Base-by-base conservation (phyloP, 495 filamentous ascomycete genomes). In the Aspergillus panamensis region DNA sequence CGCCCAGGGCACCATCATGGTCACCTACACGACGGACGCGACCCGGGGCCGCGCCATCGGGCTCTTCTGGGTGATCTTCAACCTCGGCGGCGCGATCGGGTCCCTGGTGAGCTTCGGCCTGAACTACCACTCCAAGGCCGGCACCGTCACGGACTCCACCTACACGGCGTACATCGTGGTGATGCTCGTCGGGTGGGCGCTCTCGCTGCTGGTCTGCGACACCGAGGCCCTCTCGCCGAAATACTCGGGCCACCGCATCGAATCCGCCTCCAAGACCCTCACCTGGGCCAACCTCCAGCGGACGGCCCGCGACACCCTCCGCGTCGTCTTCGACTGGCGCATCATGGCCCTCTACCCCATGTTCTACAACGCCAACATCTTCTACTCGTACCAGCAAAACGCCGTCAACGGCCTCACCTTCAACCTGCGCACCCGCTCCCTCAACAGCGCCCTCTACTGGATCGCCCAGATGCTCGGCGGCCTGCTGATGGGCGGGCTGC, bases 341-440 rank as follows among this genome's bases (percentile, higher is more conserved):
- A 72, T 80, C 19, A 35, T 79, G 32, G 75, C 71, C 44, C 73
- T 82, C 63, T 59, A 80, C 32, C 80, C 80, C 1, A 68, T 81
- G 37, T 83, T 83, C 69, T 77, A 77, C 62, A 74, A 82, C 20
- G 89, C 87, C 65, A 92, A 92, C 62, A 86, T 84, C 65, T 93
- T 92, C 74, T 91, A 91, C 71, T 89, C 87, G 4, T 83, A 90
- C 66, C 83, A 86, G 62, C 82, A 84, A 66, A 82, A 82, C 53
- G 83, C 80, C 25, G 74, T 79, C 32, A 80, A 78, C 54, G 66
- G 69, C 6, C 66, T 77, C 63, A 75, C 68, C 10, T 79, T 88
- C 64, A 72, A 78, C 49, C 73, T 79, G 55, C 69, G 76, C 30
- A 73, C 76, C 0, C 72, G 79, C 43, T 70, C 80, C 12, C 69